Conservation (phyloP, 2,329 filamentous ascomycete species). For the Blumeria graminis region DNA sequence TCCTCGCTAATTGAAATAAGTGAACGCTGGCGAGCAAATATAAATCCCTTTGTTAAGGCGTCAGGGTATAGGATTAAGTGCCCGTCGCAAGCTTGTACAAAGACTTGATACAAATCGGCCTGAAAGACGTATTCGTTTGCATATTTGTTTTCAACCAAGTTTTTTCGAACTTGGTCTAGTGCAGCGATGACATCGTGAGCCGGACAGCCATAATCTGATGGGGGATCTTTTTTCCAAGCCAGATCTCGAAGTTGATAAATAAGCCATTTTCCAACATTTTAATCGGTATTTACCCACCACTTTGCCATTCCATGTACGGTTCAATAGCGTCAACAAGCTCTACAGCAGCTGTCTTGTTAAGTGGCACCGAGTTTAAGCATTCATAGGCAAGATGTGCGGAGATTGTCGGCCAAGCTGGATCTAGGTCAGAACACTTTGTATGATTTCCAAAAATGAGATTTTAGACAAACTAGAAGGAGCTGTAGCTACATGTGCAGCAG, state of each 20-base stretch:
- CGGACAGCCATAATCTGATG: slow-evolving; percentile 22
- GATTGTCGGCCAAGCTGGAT: slow-evolving; percentile 11
- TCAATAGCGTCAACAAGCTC: slow-evolving; percentile 9
- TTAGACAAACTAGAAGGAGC: too few species aligned
- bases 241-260: slow-evolving; percentile 7
- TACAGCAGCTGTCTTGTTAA: slow-evolving; percentile 10
- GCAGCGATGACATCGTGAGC: slow-evolving; percentile 22
- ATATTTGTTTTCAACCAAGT: slow-evolving; percentile 19
- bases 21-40: too few species aligned
- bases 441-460: too few species aligned
- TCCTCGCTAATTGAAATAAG: too few species aligned
- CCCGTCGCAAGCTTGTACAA: slow-evolving; percentile 35
- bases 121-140: slow-evolving; percentile 22
- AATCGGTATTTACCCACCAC: slow-evolving; percentile 3
- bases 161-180: slow-evolving; percentile 22
- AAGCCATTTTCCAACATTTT: slow-evolving; percentile 3
- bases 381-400: slow-evolving; percentile 12
- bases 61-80: slow-evolving; percentile 35
- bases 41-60: too few species aligned
- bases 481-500: too few species aligned
- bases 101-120: slow-evolving; percentile 25
- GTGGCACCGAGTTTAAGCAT: slow-evolving; percentile 13
- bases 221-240: slow-evolving; percentile 19
- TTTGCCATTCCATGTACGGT: slow-evolving; percentile 15
- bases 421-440: too few species aligned